Evolutionary conservation across 2,329 filamentous ascomycete genomes (phyloP).

Genomic region (Lecanosticta acicola): DNA sequence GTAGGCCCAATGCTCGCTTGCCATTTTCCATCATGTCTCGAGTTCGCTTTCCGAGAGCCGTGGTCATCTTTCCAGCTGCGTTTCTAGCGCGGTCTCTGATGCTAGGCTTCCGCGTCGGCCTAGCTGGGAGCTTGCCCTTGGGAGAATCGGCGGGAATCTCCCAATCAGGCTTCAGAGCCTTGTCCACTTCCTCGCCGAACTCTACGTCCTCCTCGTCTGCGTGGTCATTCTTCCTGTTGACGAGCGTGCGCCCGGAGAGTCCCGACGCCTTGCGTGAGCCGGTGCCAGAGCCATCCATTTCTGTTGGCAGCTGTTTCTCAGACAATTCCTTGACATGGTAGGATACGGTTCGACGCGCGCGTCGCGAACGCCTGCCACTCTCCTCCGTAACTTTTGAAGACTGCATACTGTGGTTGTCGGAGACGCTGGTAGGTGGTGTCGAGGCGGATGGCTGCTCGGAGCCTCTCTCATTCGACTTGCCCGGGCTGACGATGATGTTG

Average conservation of each 20-base stretch:
- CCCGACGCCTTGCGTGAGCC: constrained; percentile 42
- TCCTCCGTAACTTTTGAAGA: constrained; percentile 27
- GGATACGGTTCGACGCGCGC: constrained; percentile 51
- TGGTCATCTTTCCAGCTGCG: constrained; percentile 24
- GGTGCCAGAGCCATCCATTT: constrained; percentile 13
- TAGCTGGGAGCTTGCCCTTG: constrained; percentile 13
- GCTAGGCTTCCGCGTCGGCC: constrained; percentile 22
- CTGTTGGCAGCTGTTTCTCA: constrained; percentile 19
- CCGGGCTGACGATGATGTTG: constrained; percentile 36
- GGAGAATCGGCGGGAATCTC: constrained; percentile 17
- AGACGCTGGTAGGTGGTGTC: constrained; percentile 62
- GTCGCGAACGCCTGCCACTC: constrained; percentile 46
- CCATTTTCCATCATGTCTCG: constrained; percentile 35
- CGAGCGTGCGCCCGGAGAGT: constrained; percentile 32
- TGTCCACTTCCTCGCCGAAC: constrained; percentile 37
- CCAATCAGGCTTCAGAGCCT: constrained; percentile 44
- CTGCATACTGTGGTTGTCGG: constrained; percentile 55
- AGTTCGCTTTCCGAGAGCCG: constrained; percentile 33
- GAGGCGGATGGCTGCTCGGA: constrained; percentile 50
- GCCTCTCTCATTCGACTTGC: constrained; percentile 29
- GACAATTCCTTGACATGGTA: constrained; percentile 51
- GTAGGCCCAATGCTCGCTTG: constrained; percentile 31
- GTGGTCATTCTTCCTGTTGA: constrained; percentile 20
- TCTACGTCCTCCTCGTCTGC: constrained; percentile 22
- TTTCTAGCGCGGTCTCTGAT: constrained; percentile 32